phyloP scores from a whole-genome alignment of 2,329 filamentous ascomycete species.

The Tricladium varicosporioides region DNA sequence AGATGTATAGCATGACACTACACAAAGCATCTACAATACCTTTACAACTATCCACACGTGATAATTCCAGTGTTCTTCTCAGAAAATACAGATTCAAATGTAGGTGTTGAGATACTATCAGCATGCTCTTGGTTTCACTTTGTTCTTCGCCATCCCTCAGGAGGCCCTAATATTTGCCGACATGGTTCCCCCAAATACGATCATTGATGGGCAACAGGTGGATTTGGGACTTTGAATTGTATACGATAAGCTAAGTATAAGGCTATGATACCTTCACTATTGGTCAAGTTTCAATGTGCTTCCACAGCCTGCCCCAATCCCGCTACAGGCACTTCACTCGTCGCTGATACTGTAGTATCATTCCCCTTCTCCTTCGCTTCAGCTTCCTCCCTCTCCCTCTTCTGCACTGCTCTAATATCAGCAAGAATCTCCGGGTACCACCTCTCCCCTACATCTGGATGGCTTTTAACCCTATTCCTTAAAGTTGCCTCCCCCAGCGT shows the following conservation, averaged over 20 bases:
- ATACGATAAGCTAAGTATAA: constrained; percentile 4
- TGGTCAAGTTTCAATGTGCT: constrained; percentile 33
- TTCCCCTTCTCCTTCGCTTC: constrained; percentile 19
- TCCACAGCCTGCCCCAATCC: constrained; percentile 35
- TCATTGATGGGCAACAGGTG: constrained; percentile 19
- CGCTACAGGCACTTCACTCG: constrained; percentile 23
- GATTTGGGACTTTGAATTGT: constrained; percentile 17
- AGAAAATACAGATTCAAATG: background rate
- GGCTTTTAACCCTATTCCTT: constrained; percentile 81
- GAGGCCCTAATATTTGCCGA: no score
- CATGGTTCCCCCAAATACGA: no score
- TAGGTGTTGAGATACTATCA: background rate
- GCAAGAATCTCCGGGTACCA: constrained; percentile 65
- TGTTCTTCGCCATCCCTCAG: no score
- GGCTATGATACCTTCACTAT: constrained; percentile 14
- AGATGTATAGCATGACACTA: background rate
- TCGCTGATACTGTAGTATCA: constrained; percentile 8
- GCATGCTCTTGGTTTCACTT: no score
- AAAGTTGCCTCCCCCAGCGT: constrained; percentile 80
- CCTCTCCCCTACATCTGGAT: constrained; percentile 80
- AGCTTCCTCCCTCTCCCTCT: constrained; percentile 37
- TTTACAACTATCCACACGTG: no score
- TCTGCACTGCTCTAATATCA: constrained; percentile 58
- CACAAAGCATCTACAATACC: background rate
- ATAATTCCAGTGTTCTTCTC: no score